Conservation (phyloP, 2,329 filamentous ascomycete genomes). For the Talaromyces sp. region DNA sequence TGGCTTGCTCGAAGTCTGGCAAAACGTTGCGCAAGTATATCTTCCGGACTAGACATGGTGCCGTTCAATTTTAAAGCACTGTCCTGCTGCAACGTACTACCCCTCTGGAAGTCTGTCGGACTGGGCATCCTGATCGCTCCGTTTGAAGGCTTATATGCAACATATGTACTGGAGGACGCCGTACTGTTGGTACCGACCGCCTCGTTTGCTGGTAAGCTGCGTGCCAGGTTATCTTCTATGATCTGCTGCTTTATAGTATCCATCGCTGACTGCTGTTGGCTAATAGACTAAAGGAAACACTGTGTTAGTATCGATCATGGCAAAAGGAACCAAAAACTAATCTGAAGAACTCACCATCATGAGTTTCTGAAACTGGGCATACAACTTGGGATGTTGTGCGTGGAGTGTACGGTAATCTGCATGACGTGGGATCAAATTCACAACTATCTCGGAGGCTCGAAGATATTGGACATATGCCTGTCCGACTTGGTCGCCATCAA, state of each 20-base stretch:
- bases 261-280: slow-evolving; percentile 43
- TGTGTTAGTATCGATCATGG: background rate
- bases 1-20: slow-evolving; percentile 34
- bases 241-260: slow-evolving; percentile 42
- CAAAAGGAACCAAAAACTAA: background rate
- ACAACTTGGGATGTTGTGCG: slow-evolving; percentile 49
- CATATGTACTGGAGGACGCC: slow-evolving; percentile 13
- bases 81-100: slow-evolving; percentile 24
- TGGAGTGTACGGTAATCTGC: slow-evolving; percentile 67
- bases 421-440: slow-evolving; percentile 73
- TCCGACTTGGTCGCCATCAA: slow-evolving; percentile 53
- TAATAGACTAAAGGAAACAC: slow-evolving; percentile 28
- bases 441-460: slow-evolving; percentile 72
- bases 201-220: slow-evolving; percentile 28
- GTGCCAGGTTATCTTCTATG: slow-evolving; percentile 35
- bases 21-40: slow-evolving; percentile 43
- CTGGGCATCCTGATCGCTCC: slow-evolving; percentile 39
- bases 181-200: slow-evolving; percentile 21
- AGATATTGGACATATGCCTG: slow-evolving; percentile 80
- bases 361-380: slow-evolving; percentile 50
- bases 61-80: slow-evolving; percentile 22
- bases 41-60: slow-evolving; percentile 26
- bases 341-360: slow-evolving; percentile 37
- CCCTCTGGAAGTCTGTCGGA: slow-evolving; percentile 37
- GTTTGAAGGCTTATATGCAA: slow-evolving; percentile 20